Conservation (phyloP, 495 filamentous ascomycete genomes). For the Oleoguttula mirabilis region DNA sequence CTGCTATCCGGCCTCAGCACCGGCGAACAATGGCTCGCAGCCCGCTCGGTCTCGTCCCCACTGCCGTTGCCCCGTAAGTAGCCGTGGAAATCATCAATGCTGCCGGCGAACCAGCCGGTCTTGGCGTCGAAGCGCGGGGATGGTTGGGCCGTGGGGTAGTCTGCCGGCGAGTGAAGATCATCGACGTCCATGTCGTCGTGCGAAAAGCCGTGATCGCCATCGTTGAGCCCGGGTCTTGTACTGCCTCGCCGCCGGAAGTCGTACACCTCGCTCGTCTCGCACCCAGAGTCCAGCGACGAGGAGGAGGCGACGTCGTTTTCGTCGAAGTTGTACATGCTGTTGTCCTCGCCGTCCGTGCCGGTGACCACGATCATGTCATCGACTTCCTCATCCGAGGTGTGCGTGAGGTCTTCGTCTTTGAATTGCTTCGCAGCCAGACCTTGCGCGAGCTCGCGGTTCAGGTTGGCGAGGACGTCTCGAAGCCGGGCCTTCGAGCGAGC, state of each 20-base stretch:
- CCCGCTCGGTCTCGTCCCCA: neutral
- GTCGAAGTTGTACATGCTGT: neutral
- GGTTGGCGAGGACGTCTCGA: slow-evolving; percentile 8
- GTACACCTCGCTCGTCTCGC: neutral
- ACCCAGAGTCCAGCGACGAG: neutral
- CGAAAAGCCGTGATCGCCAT: neutral
- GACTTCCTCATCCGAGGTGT: neutral
- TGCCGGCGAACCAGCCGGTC: slow-evolving; percentile 2
- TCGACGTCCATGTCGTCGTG: neutral
- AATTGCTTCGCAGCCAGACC: neutral
- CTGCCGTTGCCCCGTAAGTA: neutral
- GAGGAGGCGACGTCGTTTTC: neutral
- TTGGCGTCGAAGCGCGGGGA: neutral
- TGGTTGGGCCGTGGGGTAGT: neutral
- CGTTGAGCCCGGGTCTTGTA: too few species aligned
- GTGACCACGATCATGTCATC: slow-evolving; percentile 4
- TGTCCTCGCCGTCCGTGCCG: slow-evolving; percentile 7
- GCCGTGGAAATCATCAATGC: slow-evolving; percentile 1
- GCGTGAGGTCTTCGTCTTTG: slow-evolving; percentile 2
- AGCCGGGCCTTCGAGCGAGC: slow-evolving; percentile 1
- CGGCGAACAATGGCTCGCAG: neutral
- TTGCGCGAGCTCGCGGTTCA: slow-evolving; percentile 11
- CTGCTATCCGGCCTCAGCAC: neutral
- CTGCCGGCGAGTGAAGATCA: too few species aligned
- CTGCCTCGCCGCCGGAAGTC: too few species aligned